Evolutionary conservation across 169 alveolate species (phyloP), one percentile per base, ranked within the genome.

Genomic region (Plasmodium cynomolgi): DNA sequence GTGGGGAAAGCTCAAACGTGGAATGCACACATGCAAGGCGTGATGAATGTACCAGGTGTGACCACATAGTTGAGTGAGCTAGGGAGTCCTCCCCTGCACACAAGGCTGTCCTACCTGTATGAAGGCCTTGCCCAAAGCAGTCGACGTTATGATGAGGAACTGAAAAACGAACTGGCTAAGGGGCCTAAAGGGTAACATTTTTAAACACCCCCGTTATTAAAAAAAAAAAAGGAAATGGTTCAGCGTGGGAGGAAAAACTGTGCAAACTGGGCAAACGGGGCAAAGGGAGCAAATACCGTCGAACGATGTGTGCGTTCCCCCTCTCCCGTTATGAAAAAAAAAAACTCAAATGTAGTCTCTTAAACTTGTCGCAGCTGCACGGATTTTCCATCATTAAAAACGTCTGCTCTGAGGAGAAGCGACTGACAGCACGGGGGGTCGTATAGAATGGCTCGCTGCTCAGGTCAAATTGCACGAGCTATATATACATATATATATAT

Each of bases 121-220:
- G 44, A 85, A 74, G 41, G 93, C 93, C 81, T 85, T 85, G 7
- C 93, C 84, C 93, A 85, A 50, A 31, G 93, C 93, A 50, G 93
- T 85, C 8, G 93, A 85, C 29, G 93, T 85, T 74, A 85, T 75
- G 71, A 85, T 74, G 39, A 85, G 62, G 80, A 85, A 85, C 84
- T 85, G 93, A 85, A 85, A 85, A 75, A 85, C 74, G 44, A 85
- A 85, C 47, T 85, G 93, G 68, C 93, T 85, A 50, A 85, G 44
- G 23, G 93, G 93, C 44, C 84, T 74, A 75, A 85, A 85, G 29
- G 93, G 93, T 85, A 85, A 85, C 93, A 85, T 85, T 85, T 85
- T 85, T 85, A 50, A 50, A 15, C 58, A 50, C 58, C 68, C 50
- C 77, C 71, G 81, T 62, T 83, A 11, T 11, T 83, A 50, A 50